These are phyloP conservation scores for Knoxia roxburghii DNA, from an alignment of 257 asterid genomes.

Conservation along the genomic window DNA sequence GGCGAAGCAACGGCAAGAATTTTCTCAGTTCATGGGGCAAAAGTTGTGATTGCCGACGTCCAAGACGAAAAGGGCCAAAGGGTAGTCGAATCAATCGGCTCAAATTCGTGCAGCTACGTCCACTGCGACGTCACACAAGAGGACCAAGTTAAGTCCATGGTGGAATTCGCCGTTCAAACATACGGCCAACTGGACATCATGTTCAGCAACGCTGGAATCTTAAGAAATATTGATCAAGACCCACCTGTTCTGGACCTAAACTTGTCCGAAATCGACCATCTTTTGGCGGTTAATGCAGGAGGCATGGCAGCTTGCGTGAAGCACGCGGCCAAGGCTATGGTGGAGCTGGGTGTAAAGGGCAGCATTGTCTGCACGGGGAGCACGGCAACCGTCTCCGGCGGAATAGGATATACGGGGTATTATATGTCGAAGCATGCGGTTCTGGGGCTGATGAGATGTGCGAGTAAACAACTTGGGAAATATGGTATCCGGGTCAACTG, in stretches of 20 bases:
- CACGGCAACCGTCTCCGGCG: conserved; percentile 1
- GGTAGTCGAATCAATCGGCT: conserved; percentile 22
- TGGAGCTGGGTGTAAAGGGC: conserved; percentile 14
- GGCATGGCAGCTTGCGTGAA: conserved; percentile 21
- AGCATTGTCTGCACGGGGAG: conserved; percentile 23
- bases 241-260: conserved; percentile 10
- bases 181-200: conserved; percentile 25
- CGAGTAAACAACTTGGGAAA: conserved; percentile 18
- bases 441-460: conserved; percentile 22
- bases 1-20: conserved; percentile 25
- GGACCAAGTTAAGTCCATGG: conserved; percentile 21
- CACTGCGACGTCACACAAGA: conserved; percentile 22
- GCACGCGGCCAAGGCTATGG: conserved; percentile 23
- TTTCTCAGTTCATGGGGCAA: conserved; percentile 20
- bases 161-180: conserved; percentile 7
- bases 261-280: not conserved
- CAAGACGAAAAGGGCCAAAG: conserved; percentile 22
- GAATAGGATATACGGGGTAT: not conserved
- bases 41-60: conserved; percentile 22
- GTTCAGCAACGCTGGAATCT: conserved; percentile 27
- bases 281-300: conserved; percentile 1
- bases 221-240: conserved; percentile 1
- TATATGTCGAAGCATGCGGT: conserved; percentile 29
- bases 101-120: conserved; percentile 10
- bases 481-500: conserved; percentile 28